phyloP scores from a whole-genome alignment of 768 basidiomycete species.

The Amanita jacksonii region DNA sequence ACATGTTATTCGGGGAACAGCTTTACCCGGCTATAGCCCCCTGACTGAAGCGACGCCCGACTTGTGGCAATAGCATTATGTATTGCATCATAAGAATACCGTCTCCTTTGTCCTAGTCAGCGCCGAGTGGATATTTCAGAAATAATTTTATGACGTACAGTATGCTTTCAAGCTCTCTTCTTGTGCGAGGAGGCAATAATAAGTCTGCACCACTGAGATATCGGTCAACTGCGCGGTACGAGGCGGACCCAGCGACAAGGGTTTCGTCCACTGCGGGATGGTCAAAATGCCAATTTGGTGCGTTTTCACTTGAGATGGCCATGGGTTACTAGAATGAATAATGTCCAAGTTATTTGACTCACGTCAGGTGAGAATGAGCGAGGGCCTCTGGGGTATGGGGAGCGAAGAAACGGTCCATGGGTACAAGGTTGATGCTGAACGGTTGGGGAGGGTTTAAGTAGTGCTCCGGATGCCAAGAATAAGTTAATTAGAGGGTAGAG shows the following conservation, averaged over 20 bases:
- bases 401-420: constrained; percentile 65
- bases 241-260: constrained; percentile 68
- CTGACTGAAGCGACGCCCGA: constrained; percentile 50
- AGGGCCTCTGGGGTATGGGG: constrained; percentile 67
- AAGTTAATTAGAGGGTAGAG: background rate
- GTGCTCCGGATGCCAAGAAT: constrained; percentile 7
- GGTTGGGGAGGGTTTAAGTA: constrained; percentile 10
- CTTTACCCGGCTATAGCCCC: constrained; percentile 39
- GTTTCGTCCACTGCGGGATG: constrained; percentile 63
- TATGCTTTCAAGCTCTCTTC: constrained; percentile 59
- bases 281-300: constrained; percentile 60
- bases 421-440: constrained; percentile 11
- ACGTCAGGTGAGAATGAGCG: constrained; percentile 64
- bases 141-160: constrained; percentile 35
- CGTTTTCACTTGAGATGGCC: constrained; percentile 44
- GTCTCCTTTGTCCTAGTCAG: constrained; percentile 32
- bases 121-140: background rate
- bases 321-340: constrained; percentile 10
- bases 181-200: constrained; percentile 56
- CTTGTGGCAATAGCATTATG: constrained; percentile 72
- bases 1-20: background rate
- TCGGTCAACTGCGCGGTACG: constrained; percentile 70
- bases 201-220: constrained; percentile 65
- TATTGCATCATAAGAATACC: constrained; percentile 73
- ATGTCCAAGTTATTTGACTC: constrained; percentile 24